Evolutionary conservation across 2,329 filamentous ascomycete species (phyloP).

Genomic region (Fusarium continuum): DNA sequence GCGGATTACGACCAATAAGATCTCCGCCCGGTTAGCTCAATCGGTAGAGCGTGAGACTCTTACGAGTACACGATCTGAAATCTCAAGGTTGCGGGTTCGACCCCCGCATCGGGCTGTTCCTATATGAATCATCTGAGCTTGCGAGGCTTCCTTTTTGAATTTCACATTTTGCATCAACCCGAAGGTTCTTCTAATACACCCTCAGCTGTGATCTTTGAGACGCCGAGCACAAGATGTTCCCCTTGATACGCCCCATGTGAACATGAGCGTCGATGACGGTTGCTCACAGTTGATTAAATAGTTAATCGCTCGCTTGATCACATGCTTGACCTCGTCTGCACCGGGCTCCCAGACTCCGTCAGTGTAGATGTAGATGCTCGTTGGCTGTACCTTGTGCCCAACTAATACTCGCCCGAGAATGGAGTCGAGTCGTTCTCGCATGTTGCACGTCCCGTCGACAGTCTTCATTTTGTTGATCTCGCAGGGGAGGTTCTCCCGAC

Average conservation of each 20-base stretch:
- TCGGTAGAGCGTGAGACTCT: conserved; percentile 74
- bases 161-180: too few species aligned
- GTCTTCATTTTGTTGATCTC: background rate
- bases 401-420: background rate
- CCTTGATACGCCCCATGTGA: too few species aligned
- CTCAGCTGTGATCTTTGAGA: too few species aligned
- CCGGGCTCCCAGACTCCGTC: background rate
- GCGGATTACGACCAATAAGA: too few species aligned
- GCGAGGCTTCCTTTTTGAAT: too few species aligned
- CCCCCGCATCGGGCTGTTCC: conserved; percentile 52
- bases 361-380: background rate
- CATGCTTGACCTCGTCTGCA: background rate
- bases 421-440: background rate
- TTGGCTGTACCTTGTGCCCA: background rate
- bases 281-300: background rate
- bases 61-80: conserved; percentile 57
- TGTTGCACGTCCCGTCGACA: background rate
- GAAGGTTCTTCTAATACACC: too few species aligned
- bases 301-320: background rate
- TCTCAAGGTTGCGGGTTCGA: conserved; percentile 67
- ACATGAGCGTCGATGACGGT: background rate
- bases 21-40: conserved; percentile 46
- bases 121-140: too few species aligned
- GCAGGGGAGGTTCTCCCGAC: too few species aligned
- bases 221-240: too few species aligned